Percentiles rank a stretch among this genome's conserved stretches.
Conservation (phyloP, 2,329 filamentous ascomycete species). For the Xylogone sp. region DNA sequence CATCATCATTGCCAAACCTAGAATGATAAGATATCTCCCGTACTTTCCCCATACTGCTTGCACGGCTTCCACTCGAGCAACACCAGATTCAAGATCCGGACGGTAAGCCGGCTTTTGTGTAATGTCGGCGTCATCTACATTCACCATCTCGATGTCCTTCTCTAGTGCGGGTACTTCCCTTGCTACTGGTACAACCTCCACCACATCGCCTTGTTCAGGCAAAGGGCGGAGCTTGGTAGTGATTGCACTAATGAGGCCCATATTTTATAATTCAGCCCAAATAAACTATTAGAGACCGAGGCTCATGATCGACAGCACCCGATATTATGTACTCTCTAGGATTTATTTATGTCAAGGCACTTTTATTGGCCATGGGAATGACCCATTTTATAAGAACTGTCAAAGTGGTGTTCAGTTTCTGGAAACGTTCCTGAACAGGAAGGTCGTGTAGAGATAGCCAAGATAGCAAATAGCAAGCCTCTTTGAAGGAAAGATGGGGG, state of each 20-base stretch:
- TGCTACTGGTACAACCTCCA: background rate
- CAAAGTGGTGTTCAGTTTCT: too few species aligned
- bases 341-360: too few species aligned
- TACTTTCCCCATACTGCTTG: slow-evolving; percentile 23
- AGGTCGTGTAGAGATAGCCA: too few species aligned
- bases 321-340: too few species aligned
- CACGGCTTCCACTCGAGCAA: slow-evolving; percentile 18
- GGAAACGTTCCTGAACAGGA: too few species aligned
- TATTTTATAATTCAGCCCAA: background rate
- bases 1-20: slow-evolving; percentile 23
- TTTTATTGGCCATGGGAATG: too few species aligned
- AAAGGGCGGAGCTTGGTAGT: background rate
- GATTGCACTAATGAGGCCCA: background rate
- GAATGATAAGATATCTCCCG: slow-evolving; percentile 16
- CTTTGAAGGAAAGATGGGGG: too few species aligned
- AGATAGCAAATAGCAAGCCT: too few species aligned
- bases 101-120: background rate
- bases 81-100: slow-evolving; percentile 9
- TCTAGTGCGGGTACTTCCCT: too few species aligned
- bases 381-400: too few species aligned
- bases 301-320: too few species aligned
- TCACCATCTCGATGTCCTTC: background rate
- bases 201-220: background rate
- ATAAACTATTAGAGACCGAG: too few species aligned
- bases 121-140: slow-evolving; percentile 1